These are phyloP conservation scores for Blastocystis sp. DNA, from an alignment of 352 stramenopile genomes.

Conservation along the genomic window DNA sequence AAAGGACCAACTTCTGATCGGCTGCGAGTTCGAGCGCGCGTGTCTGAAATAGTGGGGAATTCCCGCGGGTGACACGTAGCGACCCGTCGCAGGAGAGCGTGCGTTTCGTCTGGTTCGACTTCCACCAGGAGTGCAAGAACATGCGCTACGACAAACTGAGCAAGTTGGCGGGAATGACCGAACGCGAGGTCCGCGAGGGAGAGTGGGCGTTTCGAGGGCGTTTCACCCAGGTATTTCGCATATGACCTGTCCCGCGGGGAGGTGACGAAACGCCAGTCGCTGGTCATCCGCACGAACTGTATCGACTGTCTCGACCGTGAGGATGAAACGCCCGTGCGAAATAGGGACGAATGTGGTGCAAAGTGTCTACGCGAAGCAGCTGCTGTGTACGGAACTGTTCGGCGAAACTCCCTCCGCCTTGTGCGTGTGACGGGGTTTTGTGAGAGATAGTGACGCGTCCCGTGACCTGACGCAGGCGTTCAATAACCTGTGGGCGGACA, in stretches of 20 bases:
- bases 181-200: neutral
- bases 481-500: slow-evolving; percentile 82
- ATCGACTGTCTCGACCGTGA: slow-evolving; percentile 89
- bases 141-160: slow-evolving; percentile 80
- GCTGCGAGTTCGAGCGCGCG: slow-evolving; percentile 71
- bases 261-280: slow-evolving; percentile 68
- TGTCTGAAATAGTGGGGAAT: slow-evolving; percentile 2
- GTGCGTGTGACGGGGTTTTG: neutral
- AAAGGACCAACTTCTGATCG: slow-evolving; percentile 77
- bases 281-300: slow-evolving; percentile 88
- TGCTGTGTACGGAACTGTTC: slow-evolving; percentile 72
- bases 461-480: slow-evolving; percentile 68
- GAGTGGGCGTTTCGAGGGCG: slow-evolving; percentile 71
- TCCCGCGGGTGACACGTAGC: neutral
- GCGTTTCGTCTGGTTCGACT: slow-evolving; percentile 87
- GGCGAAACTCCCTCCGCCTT: no score
- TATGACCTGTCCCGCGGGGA: slow-evolving; percentile 58
- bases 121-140: slow-evolving; percentile 84
- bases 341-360: slow-evolving; percentile 82
- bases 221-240: slow-evolving; percentile 66
- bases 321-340: neutral
- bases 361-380: slow-evolving; percentile 78
- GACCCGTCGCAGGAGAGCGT: neutral
- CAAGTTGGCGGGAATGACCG: slow-evolving; percentile 71
- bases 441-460: neutral